Evolutionary conservation across 163 green algal species (phyloP), one percentile per base, ranked within the genome.

Genomic region (Scenedesmus sp.): DNA sequence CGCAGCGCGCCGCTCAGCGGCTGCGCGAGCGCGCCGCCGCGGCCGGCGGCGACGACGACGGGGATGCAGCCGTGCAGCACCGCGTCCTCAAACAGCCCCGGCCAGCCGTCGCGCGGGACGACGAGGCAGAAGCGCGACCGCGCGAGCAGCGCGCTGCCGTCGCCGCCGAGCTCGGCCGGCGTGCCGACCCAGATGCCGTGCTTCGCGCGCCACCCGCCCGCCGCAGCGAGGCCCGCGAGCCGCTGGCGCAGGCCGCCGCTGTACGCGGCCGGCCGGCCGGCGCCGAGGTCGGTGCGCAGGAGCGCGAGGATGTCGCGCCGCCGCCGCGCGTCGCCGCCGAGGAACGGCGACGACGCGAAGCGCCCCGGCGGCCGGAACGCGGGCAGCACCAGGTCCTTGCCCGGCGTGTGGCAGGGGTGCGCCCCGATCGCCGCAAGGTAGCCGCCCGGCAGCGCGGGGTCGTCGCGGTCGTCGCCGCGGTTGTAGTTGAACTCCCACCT

Each of bases 31-130:
- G 45, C 60, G 69, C 28, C 66, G 3, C 7, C 44, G n/a, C 36
- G 24, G n/a, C 34, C 34, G 11, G 29, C 28, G 14, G 47, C 34
- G 0, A 86, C 62, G 20, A 89, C 73, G 6, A 90, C 66, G 2
- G 83, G 83, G 22, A 88, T 64, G 77, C 86, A 89, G 71, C 86
- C 83, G 54, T 89, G 86, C 67, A 90, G 77, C 18, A 90, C 85
- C 0, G 85, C 83, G 24, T 90, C 85, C 73, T 90, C 83, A 13
- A 84, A 80, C 0, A 78, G 57, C 34, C 69, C 57, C 3, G 80
- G 66, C 63, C 70, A 90, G 60, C 85, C 85, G 62, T 90, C 74
- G 76, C 77, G 73, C 26, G 83, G 75, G 0, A 77, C 80, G 14
- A 90, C 83, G 4, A 90, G 54, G 70, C 85, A 90, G 64, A 85